Base-by-base conservation (phyloP, 768 basidiomycete species). In the Cystofilobasidium macerans region DNA sequence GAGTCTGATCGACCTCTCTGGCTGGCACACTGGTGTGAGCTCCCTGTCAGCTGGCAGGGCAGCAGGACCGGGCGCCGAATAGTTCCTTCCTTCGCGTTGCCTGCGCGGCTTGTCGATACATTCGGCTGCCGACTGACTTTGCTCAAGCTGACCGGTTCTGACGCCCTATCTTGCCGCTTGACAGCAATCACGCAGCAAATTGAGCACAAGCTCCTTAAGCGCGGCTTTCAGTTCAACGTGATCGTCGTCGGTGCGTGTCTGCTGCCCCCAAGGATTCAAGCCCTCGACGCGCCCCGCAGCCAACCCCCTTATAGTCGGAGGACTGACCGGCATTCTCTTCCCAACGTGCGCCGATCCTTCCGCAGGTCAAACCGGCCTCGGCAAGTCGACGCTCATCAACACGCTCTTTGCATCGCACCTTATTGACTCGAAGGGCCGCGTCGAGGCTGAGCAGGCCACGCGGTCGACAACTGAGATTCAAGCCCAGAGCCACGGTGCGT, bases 141-240 rank as follows among this genome's bases (percentile, higher is more conserved):
- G n/a, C n/a, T n/a, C n/a, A n/a, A n/a, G n/a, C n/a, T n/a, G n/a
- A n/a, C n/a, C n/a, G n/a, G n/a, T n/a, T n/a, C n/a, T n/a, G n/a
- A n/a, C n/a, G n/a, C n/a, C n/a, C n/a, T n/a, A n/a, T n/a, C n/a
- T n/a, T n/a, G n/a, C n/a, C n/a, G 32, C 14, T 53, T 30, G 35
- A 16, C 35, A 77, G 76, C 87, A 70, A 95, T 98, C 77, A 94
- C 92, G 67, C 84, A 85, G 74, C 94, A 97, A 79, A 97, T 97
- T 72, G 94, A 99, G 82, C 88, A 93, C 83, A 97, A 97, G 83
- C 86, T 97, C 70, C 83, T 98, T 80, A 97, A 97, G 80, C 85
- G 94, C 70, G 94, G 94, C 68, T 98, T 98, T 82, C 90, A 97
- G 81, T 98, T 98, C 84, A 98, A 97, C 74, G 88, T 95, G 68